Evolutionary conservation across 139 green algal genomes (phyloP), one percentile per base, ranked within the genome.

Genomic region (Picochlorum sp.): DNA sequence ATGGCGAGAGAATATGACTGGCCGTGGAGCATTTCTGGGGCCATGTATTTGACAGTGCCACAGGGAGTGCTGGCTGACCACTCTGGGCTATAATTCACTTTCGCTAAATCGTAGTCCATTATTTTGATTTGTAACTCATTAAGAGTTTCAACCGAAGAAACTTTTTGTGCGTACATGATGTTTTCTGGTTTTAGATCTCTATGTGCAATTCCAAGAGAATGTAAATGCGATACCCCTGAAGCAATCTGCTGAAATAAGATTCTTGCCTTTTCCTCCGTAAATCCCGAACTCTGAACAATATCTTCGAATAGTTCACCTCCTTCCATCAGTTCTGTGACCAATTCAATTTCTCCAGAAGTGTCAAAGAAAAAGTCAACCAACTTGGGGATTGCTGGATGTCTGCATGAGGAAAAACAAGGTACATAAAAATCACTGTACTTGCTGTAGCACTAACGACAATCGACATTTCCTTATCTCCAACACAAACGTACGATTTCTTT

Each of bases 171-270:
- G 26, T 72, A 72, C 64, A 72, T 72, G 7, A 92, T 83, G 54
- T 92, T 92, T 62, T 91, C 77, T 28, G 84, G 84, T 63, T 93
- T 93, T 31, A 93, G 70, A 67, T 93, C 84, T 14, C 66, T 58
- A 39, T 73, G 66, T 24, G 51, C 66, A n/a, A 73, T 73, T 24
- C 66, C 59, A 39, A 73, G 20, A 16, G 31, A 63, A 59, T 73
- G 66, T n/a, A 68, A 40, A 13, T 68, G 66, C 4, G 40, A 50
- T 18, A 73, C 39, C 4, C 53, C 61, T 25, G 45, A 31, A 45
- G 54, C 50, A 5, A 61, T 32, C 12, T 63, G 40, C 52, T 33
- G 18, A 57, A 73, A 73, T 10, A 68, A 33, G 29, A 45, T 22
- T 20, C 37, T 43, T 4, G 66, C 66, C n/a, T 68, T 50, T 14